Evolutionary conservation across 192 early-diverging fungal species (phyloP).

Genomic region (Paraglomus occultum): DNA sequence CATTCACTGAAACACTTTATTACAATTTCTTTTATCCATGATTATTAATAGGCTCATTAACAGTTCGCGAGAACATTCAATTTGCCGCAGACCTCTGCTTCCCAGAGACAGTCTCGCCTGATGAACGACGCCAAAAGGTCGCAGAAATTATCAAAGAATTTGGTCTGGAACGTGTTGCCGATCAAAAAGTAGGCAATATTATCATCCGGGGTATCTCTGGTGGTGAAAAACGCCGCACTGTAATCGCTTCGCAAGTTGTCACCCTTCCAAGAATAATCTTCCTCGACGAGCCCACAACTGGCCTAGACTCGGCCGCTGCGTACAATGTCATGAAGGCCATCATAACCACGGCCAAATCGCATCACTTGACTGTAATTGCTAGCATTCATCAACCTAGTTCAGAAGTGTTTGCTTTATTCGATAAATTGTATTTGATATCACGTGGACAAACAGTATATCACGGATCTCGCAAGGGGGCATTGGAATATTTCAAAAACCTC

Average conservation of each 20-base stretch:
- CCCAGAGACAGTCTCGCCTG: conserved; percentile 51
- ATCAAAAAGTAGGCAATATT: conserved; percentile 56
- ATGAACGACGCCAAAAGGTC: conserved; percentile 49
- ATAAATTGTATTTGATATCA: conserved; percentile 39
- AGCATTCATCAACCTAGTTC: conserved; percentile 52
- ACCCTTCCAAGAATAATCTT: conserved; percentile 70
- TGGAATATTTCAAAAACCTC: conserved; percentile 37
- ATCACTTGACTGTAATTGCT: conserved; percentile 48
- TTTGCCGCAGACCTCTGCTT: conserved; percentile 79
- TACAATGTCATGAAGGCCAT: conserved; percentile 65
- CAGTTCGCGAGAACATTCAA: conserved; percentile 73
- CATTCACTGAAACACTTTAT: not conserved
- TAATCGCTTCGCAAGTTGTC: conserved; percentile 58
- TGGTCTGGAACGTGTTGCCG: conserved; percentile 51
- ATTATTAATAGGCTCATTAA: conserved; percentile 33
- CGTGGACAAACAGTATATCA: conserved; percentile 42
- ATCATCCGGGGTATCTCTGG: conserved; percentile 64
- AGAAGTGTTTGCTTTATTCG: conserved; percentile 47
- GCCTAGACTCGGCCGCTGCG: conserved; percentile 70
- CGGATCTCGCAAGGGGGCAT: conserved; percentile 35
- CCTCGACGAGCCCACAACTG: conserved; percentile 84
- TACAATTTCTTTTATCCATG: not conserved
- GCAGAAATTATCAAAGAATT: conserved; percentile 58
- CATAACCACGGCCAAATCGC: conserved; percentile 46
- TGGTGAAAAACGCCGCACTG: conserved; percentile 65